phyloP scores from a whole-genome alignment of 1,139 yeast species.

The Taphrina wiesneri region DNA sequence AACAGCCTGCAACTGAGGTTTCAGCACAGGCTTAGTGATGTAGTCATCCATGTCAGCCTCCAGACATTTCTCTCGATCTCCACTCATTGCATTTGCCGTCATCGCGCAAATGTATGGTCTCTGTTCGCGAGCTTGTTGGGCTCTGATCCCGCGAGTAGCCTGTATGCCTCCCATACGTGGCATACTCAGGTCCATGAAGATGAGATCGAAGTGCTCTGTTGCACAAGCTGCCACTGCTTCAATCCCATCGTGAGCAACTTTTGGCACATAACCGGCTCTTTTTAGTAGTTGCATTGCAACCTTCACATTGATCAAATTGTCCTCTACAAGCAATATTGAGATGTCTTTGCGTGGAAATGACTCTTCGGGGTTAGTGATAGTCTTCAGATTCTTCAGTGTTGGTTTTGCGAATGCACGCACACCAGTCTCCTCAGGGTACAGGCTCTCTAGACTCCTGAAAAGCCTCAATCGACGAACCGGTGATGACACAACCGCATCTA shows the following conservation, averaged over 20 bases:
- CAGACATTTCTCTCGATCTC: conserved; percentile 80
- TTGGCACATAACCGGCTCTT: conserved; percentile 11
- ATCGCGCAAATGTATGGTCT: conserved; percentile 66
- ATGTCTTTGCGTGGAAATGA: conserved; percentile 19
- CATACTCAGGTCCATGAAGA: conserved; percentile 33
- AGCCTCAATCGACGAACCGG: conserved; percentile 15
- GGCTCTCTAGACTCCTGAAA: conserved; percentile 6
- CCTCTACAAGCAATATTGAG: conserved; percentile 31
- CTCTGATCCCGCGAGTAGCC: conserved; percentile 22
- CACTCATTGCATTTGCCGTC: conserved; percentile 91
- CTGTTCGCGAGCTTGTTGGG: neutral
- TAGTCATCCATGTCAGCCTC: conserved; percentile 89
- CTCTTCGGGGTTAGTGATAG: conserved; percentile 10
- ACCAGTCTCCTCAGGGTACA: conserved; percentile 18
- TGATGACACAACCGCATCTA: conserved; percentile 28
- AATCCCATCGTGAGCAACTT: conserved; percentile 28
- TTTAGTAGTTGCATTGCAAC: conserved; percentile 32
- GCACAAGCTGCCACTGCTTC: conserved; percentile 30
- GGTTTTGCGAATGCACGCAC: conserved; percentile 4
- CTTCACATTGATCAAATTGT: conserved; percentile 32
- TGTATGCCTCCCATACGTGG: conserved; percentile 26
- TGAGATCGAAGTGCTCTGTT: conserved; percentile 22
- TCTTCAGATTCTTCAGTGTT: neutral
- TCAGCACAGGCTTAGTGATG: conserved; percentile 68
- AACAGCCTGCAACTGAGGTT: conserved; percentile 18